A percentile compares a stretch with the other conserved stretches of the same genome.
Conservation (phyloP, 306 rosid genomes). For the Castanea crenata region DNA sequence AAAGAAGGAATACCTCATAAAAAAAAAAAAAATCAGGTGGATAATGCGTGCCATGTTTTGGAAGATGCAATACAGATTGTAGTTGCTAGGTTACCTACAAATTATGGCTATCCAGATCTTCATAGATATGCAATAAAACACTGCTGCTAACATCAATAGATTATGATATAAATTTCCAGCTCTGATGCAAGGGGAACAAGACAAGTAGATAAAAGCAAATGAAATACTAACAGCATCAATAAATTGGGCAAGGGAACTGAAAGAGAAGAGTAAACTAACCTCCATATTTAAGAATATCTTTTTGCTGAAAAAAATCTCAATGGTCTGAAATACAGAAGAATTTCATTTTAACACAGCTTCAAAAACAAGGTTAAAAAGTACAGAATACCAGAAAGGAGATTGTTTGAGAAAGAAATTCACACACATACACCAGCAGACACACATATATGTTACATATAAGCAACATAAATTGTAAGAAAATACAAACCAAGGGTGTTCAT, state of each 20-base stretch:
- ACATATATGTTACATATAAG: background rate
- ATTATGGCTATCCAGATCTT: background rate
- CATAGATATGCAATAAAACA: background rate
- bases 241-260: constrained; percentile 6
- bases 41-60: background rate
- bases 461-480: background rate
- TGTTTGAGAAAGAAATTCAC: background rate
- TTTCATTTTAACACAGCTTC: constrained; percentile 25
- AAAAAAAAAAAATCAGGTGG: background rate
- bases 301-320: constrained; percentile 88
- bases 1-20: background rate
- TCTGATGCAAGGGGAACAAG: background rate
- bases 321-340: constrained; percentile 60
- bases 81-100: background rate
- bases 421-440: background rate
- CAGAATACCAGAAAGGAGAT: background rate
- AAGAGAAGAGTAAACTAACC: constrained; percentile 49
- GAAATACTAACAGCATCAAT: constrained; percentile 15
- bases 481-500: background rate
- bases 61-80: background rate
- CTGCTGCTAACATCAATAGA: background rate
- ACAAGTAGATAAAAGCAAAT: constrained; percentile 6
- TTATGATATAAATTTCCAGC: background rate
- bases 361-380: background rate
- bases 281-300: constrained; percentile 75